Evolutionary conservation across 1,284 basidiomycete species (phyloP).

Genomic region (Porodaedalea pini): DNA sequence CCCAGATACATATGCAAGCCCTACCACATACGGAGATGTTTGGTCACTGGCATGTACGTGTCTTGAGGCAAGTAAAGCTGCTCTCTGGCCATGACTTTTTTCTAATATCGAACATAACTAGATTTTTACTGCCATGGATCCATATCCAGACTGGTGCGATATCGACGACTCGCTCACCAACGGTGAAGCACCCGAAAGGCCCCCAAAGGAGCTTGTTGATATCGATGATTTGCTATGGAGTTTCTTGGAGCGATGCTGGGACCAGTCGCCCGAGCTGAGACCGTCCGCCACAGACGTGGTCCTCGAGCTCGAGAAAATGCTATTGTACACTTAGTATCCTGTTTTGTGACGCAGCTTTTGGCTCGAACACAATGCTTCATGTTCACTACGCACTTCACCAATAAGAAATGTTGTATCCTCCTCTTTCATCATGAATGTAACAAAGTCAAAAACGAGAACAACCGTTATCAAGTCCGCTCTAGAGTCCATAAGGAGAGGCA

Average conservation of each 20-base stretch:
- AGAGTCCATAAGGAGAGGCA: no score
- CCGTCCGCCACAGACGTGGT: neutral
- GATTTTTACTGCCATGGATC: neutral
- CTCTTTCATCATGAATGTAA: no score
- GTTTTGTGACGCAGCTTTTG: no score
- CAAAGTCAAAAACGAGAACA: no score
- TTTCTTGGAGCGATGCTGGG: neutral
- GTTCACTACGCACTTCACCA: neutral
- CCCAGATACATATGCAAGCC: neutral
- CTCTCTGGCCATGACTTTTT: no score
- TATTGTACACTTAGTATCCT: no score
- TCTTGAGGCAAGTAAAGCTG: slow-evolving; percentile 8
- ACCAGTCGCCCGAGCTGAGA: neutral
- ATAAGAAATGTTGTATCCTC: neutral
- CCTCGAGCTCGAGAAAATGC: neutral
- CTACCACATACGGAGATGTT: slow-evolving; percentile 5
- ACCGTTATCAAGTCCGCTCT: no score
- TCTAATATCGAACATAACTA: no score
- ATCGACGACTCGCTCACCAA: neutral
- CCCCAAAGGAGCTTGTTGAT: neutral
- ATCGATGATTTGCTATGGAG: neutral
- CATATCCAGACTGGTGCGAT: neutral
- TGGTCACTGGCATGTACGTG: slow-evolving; percentile 12
- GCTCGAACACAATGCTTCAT: no score
- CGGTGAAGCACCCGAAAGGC: neutral